Percentiles rank a stretch among this genome's conserved stretches.
These are phyloP conservation scores for Pugionium cornutum DNA, from an alignment of 345 rosid genomes.

Conservation along the genomic window DNA sequence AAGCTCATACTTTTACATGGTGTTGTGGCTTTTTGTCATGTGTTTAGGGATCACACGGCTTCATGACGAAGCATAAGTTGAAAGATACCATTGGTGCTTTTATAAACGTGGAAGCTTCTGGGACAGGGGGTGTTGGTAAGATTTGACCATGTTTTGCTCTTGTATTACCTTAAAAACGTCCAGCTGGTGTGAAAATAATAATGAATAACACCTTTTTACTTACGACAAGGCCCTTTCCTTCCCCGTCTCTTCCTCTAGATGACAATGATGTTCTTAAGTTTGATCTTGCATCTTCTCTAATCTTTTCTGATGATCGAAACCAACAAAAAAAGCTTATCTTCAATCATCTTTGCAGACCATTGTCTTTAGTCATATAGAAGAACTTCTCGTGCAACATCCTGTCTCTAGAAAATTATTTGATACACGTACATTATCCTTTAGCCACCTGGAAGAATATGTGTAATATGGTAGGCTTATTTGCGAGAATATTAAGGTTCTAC, in stretches of 20 bases:
- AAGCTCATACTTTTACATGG: conserved; percentile 2
- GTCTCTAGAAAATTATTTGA: conserved; percentile 12
- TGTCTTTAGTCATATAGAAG: conserved; percentile 10
- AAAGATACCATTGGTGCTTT: conserved; percentile 84
- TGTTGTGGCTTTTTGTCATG: conserved; percentile 34
- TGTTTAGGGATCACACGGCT: conserved; percentile 93
- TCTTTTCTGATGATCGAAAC: not conserved
- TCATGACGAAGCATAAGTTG: conserved; percentile 84
- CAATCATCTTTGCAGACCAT: conserved; percentile 1
- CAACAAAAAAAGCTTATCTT: not conserved
- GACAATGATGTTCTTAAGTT: conserved; percentile 9
- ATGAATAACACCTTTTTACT: not conserved
- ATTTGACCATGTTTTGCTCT: conserved; percentile 20
- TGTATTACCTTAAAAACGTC: not conserved
- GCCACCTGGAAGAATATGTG: not conserved
- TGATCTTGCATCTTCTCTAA: conserved; percentile 11
- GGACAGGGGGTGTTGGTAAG: conserved; percentile 91
- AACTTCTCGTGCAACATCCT: conserved; percentile 6
- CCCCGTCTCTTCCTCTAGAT: not conserved
- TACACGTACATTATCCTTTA: not conserved
- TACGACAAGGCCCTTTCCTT: not conserved
- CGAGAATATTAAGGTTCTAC: not conserved
- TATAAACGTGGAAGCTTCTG: conserved; percentile 96
- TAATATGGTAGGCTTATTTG: not conserved
- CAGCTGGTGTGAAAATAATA: not conserved